Evolutionary conservation across 1,284 basidiomycete genomes (phyloP).

Genomic region (Meira miltonrushii): DNA sequence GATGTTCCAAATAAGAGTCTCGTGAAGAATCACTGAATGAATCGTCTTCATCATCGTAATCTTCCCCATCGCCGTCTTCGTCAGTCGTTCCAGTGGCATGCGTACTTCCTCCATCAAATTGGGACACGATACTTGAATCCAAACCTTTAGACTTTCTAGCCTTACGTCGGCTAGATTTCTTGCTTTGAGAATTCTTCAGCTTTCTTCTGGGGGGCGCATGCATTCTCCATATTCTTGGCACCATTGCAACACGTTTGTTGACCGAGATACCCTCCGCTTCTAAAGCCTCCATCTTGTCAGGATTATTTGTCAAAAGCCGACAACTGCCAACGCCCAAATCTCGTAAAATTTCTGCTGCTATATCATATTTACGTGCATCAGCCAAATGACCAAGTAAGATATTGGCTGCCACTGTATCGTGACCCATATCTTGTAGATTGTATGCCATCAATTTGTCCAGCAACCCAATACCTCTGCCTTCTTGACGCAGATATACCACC

Average conservation of each 20-base stretch:
- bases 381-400: slow-evolving; percentile 88
- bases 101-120: neutral
- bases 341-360: slow-evolving; percentile 81
- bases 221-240: slow-evolving; percentile 77
- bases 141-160: neutral
- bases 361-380: slow-evolving; percentile 86
- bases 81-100: neutral
- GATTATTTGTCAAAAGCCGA: slow-evolving; percentile 90
- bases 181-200: neutral
- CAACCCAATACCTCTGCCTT: slow-evolving; percentile 95
- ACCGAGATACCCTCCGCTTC: slow-evolving; percentile 76
- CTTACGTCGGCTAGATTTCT: neutral
- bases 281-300: slow-evolving; percentile 87
- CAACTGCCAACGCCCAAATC: slow-evolving; percentile 72
- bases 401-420: slow-evolving; percentile 97
- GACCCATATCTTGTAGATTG: slow-evolving; percentile 94
- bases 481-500: slow-evolving; percentile 92
- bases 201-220: neutral
- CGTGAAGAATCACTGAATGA: slow-evolving; percentile 16
- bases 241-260: slow-evolving; percentile 83
- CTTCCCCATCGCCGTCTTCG: neutral
- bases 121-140: slow-evolving; percentile 7
- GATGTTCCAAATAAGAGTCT: slow-evolving; percentile 40
- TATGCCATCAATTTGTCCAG: slow-evolving; percentile 95
- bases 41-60: slow-evolving; percentile 17